phyloP scores from a whole-genome alignment of 441 rosid genomes.

The Iberis amara region DNA sequence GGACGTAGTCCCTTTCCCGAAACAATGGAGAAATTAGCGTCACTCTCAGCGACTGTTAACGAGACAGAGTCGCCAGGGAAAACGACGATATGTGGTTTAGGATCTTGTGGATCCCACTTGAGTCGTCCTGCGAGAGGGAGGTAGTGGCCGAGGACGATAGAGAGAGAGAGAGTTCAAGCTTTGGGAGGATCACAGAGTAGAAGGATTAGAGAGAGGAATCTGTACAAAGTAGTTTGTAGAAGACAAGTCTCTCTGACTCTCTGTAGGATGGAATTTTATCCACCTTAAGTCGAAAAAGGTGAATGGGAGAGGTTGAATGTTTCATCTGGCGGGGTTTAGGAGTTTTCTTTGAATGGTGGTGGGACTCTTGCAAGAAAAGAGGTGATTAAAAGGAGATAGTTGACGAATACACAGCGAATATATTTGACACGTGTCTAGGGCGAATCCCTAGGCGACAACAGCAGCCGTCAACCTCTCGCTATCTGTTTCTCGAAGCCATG shows the following conservation, averaged over 20 bases:
- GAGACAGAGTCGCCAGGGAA: background rate
- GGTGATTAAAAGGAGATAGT: too few species aligned
- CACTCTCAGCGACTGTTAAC: conserved; percentile 6
- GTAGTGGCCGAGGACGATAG: conserved; percentile 16
- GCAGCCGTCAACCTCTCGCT: too few species aligned
- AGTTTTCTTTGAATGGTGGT: too few species aligned
- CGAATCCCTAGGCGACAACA: too few species aligned
- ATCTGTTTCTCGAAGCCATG: too few species aligned
- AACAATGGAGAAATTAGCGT: background rate
- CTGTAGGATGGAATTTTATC: conserved; percentile 10
- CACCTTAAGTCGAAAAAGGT: conserved; percentile 25
- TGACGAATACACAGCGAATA: too few species aligned
- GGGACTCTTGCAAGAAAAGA: too few species aligned
- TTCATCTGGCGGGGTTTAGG: too few species aligned
- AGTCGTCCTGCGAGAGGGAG: conserved; percentile 18
- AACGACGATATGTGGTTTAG: conserved; percentile 15
- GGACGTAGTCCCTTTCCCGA: conserved; percentile 7
- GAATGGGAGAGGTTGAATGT: conserved; percentile 22
- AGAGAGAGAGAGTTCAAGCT: conserved; percentile 19
- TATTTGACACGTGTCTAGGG: too few species aligned
- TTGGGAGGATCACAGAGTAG: conserved; percentile 1
- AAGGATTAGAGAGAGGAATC: background rate
- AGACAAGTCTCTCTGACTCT: conserved; percentile 23
- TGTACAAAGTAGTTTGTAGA: conserved; percentile 15
- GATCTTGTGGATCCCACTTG: conserved; percentile 2